Base-by-base conservation (phyloP, 331 rosid species). In the Acacia pycnantha region DNA sequence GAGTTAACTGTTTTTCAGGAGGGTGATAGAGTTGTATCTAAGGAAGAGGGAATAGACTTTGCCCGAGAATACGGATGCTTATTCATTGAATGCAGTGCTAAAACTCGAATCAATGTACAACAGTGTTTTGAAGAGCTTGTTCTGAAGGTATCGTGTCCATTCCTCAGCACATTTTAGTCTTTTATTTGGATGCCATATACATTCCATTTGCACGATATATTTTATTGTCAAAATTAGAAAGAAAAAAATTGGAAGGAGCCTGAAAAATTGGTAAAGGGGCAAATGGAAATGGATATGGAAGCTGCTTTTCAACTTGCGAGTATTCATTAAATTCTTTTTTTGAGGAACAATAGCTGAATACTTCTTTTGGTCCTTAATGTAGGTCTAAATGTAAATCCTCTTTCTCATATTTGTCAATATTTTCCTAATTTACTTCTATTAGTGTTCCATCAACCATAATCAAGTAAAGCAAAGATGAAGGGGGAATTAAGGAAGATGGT, bases 121-220 rank as follows among this genome's bases (percentile, higher is more conserved):
- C 94, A 90, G 77, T 94, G 98, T 90, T 94, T 94, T 81, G 98
- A 94, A 83, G 98, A 94, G 81, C 98, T 90, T 73, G 94, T 94
- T 82, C 78, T 94, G 83, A 94, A 92, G 97, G 97, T 94, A 82
- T 69, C 79, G 71, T 77, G 44, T 41, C 81, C 78, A 9, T 70
- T 54, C 78, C 46, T 67, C n/a, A 50, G 8, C 69, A 54, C 78
- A 56, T 35, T 74, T 35, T 40, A 37, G 26, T 15, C 77, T 41
- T 54, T 53, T 58, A n/a, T 78, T 40, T 13, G 80, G 22, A 29
- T 69, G 5, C 74, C 76, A 65, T 41, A 27, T 53, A 47, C 59
- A 51, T 78, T 75, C n/a, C 13, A 40, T 54, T 24, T 54, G 40
- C 68, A 84, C 12, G 54, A 7, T 46, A 56, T 21, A 37, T 18